A percentile compares a stretch with the other conserved stretches of the same genome.
phyloP scores from a whole-genome alignment of 495 filamentous ascomycete genomes.

The Penicillium dipodomyicola region DNA sequence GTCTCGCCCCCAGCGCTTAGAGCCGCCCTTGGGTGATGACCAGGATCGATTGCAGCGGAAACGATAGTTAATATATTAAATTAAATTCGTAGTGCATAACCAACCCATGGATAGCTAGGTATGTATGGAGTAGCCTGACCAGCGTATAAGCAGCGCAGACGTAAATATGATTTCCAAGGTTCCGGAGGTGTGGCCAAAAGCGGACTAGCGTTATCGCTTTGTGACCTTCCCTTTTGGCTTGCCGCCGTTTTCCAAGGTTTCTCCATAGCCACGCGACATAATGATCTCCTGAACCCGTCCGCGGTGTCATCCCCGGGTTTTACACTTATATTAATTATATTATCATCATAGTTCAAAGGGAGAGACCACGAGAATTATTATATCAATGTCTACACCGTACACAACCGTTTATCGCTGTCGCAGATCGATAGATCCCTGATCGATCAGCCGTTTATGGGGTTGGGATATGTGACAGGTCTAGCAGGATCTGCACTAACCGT shows the following conservation, averaged over 20 bases:
- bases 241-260: conserved; percentile 5
- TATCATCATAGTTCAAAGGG: neutral
- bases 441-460: conserved; percentile 32
- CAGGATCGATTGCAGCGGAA: neutral
- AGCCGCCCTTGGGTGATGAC: conserved; percentile 18
- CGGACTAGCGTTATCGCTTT: conserved; percentile 1
- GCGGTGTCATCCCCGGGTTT: conserved; percentile 10
- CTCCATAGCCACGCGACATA: conserved; percentile 15
- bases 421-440: conserved; percentile 25
- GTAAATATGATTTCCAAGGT: conserved; percentile 6
- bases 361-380: neutral
- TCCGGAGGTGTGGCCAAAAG: conserved; percentile 9
- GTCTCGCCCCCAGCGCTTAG: conserved; percentile 23
- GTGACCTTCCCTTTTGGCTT: conserved; percentile 13
- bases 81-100: neutral
- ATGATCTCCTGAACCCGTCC: conserved; percentile 13
- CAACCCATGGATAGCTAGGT: conserved; percentile 1
- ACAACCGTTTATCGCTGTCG: neutral
- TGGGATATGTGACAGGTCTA: conserved; percentile 33
- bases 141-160: neutral
- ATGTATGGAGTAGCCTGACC: neutral
- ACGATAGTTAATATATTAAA: conserved; percentile 1
- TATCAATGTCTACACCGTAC: neutral
- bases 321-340: neutral
- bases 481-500: conserved; percentile 38